Conservation (phyloP, 768 basidiomycete species). For the Tephrocybe sp. region DNA sequence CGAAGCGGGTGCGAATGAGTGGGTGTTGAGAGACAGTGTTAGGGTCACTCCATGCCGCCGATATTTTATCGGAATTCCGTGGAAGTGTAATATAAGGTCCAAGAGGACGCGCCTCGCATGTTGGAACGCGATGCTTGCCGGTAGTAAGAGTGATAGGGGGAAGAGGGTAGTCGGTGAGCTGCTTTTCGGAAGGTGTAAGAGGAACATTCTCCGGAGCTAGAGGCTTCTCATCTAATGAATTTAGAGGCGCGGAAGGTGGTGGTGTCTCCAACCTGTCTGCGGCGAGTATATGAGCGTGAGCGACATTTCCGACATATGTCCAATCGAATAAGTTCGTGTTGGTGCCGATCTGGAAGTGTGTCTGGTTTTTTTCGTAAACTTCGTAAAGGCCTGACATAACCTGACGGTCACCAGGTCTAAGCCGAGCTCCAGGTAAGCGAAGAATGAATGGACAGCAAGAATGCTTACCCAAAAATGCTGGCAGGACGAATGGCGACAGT, state of each 20-base stretch:
- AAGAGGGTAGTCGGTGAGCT: conserved; percentile 49
- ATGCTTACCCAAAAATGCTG: conserved; percentile 88
- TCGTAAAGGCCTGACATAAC: conserved; percentile 75
- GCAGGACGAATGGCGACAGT: conserved; percentile 92
- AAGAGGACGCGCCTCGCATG: conserved; percentile 74
- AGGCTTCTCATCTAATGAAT: conserved; percentile 32
- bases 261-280: conserved; percentile 77
- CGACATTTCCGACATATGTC: conserved; percentile 95
- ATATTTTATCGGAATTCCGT: conserved; percentile 52
- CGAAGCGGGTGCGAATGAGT: conserved; percentile 76
- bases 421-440: conserved; percentile 6
- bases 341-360: conserved; percentile 84
- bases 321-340: conserved; percentile 93
- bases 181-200: conserved; percentile 36
- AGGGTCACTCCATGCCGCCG: conserved; percentile 53
- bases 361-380: conserved; percentile 81
- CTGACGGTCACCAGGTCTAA: conserved; percentile 89
- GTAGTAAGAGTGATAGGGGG: conserved; percentile 62
- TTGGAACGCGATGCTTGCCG: conserved; percentile 64
- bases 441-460: background rate
- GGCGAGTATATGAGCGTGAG: conserved; percentile 88
- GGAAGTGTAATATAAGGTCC: conserved; percentile 77
- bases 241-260: conserved; percentile 40
- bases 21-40: conserved; percentile 42
- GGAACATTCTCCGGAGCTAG: conserved; percentile 33